phyloP scores from a whole-genome alignment of 2,329 filamentous ascomycete species.

The Fusarium decemcellulare region DNA sequence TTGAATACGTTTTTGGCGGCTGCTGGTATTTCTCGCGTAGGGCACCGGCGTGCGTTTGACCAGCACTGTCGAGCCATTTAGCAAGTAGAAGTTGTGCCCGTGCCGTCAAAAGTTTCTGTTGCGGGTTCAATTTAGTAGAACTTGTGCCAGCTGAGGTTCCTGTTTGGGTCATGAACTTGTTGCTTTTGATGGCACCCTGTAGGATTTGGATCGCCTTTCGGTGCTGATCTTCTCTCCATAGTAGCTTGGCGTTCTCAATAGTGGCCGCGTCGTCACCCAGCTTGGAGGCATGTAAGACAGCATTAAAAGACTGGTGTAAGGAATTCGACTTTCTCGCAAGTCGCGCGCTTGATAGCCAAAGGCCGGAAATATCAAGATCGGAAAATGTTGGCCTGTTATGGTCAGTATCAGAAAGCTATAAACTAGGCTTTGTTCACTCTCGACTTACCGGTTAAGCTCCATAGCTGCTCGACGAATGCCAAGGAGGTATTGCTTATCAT shows the following conservation, averaged over 20 bases:
- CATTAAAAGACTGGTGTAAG: slow-evolving; percentile 91
- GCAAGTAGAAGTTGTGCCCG: slow-evolving; percentile 90
- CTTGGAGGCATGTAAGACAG: slow-evolving; percentile 88
- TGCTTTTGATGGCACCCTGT: slow-evolving; percentile 85
- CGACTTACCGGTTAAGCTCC: slow-evolving; percentile 78
- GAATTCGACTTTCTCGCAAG: slow-evolving; percentile 89
- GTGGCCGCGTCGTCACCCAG: slow-evolving; percentile 89
- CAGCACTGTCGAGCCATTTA: slow-evolving; percentile 97
- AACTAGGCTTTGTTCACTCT: not conserved
- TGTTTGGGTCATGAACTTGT: slow-evolving; percentile 75
- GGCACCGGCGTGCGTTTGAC: slow-evolving; percentile 87
- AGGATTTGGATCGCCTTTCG: slow-evolving; percentile 95
- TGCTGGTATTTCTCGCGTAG: slow-evolving; percentile 87
- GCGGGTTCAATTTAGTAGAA: slow-evolving; percentile 56
- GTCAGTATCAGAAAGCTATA: slow-evolving; percentile 11
- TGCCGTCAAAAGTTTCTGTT: slow-evolving; percentile 75
- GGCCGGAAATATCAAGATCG: slow-evolving; percentile 81
- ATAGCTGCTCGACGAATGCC: slow-evolving; percentile 89
- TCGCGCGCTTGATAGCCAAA: slow-evolving; percentile 89
- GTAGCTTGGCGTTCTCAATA: slow-evolving; percentile 91
- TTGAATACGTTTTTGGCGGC: slow-evolving; percentile 77
- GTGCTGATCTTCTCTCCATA: slow-evolving; percentile 95
- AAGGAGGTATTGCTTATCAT: slow-evolving; percentile 94
- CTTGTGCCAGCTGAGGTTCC: slow-evolving; percentile 53
- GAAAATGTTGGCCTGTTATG: slow-evolving; percentile 69